phyloP scores from a whole-genome alignment of 2,329 filamentous ascomycete species.

The Aureobasidium sp. region DNA sequence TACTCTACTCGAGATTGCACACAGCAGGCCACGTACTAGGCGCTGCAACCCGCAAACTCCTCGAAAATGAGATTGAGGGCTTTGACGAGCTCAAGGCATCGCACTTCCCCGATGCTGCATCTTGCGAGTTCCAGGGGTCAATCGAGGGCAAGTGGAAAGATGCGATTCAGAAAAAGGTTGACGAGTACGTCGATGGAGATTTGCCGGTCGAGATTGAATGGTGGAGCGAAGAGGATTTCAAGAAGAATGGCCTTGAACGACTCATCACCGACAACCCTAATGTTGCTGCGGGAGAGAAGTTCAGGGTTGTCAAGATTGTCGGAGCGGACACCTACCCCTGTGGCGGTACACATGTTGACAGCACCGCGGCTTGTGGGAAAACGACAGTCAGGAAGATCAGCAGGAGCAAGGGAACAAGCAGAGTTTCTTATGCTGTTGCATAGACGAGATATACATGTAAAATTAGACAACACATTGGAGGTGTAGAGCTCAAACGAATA shows the following conservation, averaged over 20 bases:
- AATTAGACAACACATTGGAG: background rate
- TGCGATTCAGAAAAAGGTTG: slow-evolving; percentile 51
- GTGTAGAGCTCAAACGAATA: background rate
- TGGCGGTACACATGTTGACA: slow-evolving; percentile 63
- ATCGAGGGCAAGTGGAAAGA: slow-evolving; percentile 57
- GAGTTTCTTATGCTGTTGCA: slow-evolving; percentile 34
- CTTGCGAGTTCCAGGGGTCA: slow-evolving; percentile 57
- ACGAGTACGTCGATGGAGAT: slow-evolving; percentile 47
- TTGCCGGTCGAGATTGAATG: slow-evolving; percentile 57
- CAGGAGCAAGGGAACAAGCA: slow-evolving; percentile 53
- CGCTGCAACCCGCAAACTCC: slow-evolving; percentile 37
- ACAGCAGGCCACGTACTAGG: slow-evolving; percentile 67
- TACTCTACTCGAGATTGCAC: slow-evolving; percentile 59
- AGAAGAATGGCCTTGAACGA: slow-evolving; percentile 41
- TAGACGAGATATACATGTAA: background rate
- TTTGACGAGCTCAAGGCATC: slow-evolving; percentile 63
- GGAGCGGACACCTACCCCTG: slow-evolving; percentile 64
- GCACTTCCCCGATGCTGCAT: slow-evolving; percentile 59
- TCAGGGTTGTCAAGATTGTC: slow-evolving; percentile 59
- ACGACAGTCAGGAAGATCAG: slow-evolving; percentile 59
- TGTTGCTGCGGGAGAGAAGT: slow-evolving; percentile 37
- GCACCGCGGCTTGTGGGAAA: slow-evolving; percentile 49
- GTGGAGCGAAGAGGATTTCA: slow-evolving; percentile 57
- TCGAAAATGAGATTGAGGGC: slow-evolving; percentile 33
- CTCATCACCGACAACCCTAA: slow-evolving; percentile 39